Base-by-base conservation (phyloP, 164 flowering plant genomes). In the Sedum album region DNA sequence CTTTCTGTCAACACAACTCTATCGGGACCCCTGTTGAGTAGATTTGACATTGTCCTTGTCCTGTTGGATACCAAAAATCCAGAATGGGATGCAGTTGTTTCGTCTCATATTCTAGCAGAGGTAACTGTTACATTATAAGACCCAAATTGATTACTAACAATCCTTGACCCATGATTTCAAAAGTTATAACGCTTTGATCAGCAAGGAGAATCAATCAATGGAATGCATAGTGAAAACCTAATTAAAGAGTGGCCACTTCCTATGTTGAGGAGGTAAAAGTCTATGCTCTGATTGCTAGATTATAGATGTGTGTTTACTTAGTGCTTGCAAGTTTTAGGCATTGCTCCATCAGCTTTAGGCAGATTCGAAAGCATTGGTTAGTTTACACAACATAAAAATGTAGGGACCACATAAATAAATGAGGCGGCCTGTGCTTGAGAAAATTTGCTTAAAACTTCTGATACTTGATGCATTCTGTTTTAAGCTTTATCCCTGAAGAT, bases 21-120 rank as follows among this genome's bases (percentile, higher is more conserved):
- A 55, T 94, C 97, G 76, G 96, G 96, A 69, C 99, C 99, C 53
- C 79, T 94, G 51, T 75, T 94, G 76, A 94, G 97, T 84, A 88
- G 99, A 86, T 94, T 94, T 81, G 99, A 91, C 71, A 94, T 94
- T 71, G 96, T 94, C 33, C 85, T 94, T 38, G 99, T 94, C 60
- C 91, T 91, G 28, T 75, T 94, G 75, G 99, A 94, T 74, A 94
- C 97, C 66, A 94, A 94, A 70, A 91, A 90, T 74, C 97, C 96
- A 31, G 90, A 94, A 72, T 94, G 97, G 99, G 99, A 94, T 84
- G 79, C 73, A 49, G 89, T 94, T 77, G 97, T 94, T 74, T 91
- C 99, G 35, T 89, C 96, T 70, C 99, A 94, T 78, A 94, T 94
- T 81, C 85, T 94, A 51, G 80, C 80, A 25, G 84, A 86, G 93